Evolutionary conservation across 176 grass and related monocot species (phyloP).

Genomic region (Tillandsia fasciculata): DNA sequence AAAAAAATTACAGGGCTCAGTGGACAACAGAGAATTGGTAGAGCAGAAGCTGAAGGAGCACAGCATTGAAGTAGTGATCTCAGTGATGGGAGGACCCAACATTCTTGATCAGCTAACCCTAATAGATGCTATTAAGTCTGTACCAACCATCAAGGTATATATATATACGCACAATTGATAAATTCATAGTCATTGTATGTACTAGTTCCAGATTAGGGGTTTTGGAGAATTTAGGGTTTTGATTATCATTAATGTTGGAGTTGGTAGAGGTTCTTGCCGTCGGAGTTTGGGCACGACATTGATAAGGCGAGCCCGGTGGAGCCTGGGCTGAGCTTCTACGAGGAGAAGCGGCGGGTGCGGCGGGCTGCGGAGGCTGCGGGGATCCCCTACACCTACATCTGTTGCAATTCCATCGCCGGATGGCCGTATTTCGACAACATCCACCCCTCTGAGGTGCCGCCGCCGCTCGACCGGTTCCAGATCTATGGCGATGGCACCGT

Average conservation of each 20-base stretch:
- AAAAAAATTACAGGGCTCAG: not conserved
- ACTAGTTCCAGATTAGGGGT: not conserved
- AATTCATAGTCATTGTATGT: not conserved
- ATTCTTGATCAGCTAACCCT: slow-evolving; percentile 58
- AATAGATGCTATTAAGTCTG: slow-evolving; percentile 39
- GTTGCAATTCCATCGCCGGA: slow-evolving; percentile 75
- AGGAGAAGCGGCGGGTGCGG: slow-evolving; percentile 43
- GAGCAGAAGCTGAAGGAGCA: slow-evolving; percentile 36
- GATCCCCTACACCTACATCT: slow-evolving; percentile 61
- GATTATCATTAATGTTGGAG: not conserved
- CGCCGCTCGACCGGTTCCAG: slow-evolving; percentile 60
- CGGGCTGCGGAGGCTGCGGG: slow-evolving; percentile 45
- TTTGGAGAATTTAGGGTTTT: not conserved
- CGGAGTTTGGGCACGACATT: slow-evolving; percentile 78
- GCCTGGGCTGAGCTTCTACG: slow-evolving; percentile 43
- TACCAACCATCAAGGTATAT: slow-evolving; percentile 46
- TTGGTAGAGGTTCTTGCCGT: slow-evolving; percentile 54
- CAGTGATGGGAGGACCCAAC: slow-evolving; percentile 46
- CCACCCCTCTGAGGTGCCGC: slow-evolving; percentile 51
- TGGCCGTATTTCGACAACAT: slow-evolving; percentile 71
- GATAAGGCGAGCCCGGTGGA: slow-evolving; percentile 65
- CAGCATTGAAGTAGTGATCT: slow-evolving; percentile 51
- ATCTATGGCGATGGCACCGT: slow-evolving; percentile 67
- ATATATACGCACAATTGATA: not conserved
- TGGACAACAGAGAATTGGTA: slow-evolving; percentile 23